Conservation (phyloP, 2,329 filamentous ascomycete species). For the Venturiaceae sp. region DNA sequence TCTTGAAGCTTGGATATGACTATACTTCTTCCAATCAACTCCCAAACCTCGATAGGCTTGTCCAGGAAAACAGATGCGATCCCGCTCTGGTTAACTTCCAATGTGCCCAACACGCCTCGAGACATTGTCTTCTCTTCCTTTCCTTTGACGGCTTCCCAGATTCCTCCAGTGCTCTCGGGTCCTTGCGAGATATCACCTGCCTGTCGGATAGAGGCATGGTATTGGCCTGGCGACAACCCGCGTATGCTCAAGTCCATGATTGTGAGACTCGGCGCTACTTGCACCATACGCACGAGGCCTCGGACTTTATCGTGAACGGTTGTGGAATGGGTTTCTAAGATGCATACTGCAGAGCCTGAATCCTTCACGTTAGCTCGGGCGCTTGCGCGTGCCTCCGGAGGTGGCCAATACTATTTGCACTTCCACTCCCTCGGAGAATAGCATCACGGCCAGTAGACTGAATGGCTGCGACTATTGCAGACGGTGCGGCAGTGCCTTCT, state of each 20-base stretch:
- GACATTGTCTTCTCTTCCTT: constrained; percentile 30
- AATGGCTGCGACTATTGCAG: constrained; percentile 79
- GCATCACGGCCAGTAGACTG: constrained; percentile 87
- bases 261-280: constrained; percentile 69
- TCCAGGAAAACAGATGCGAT: constrained; percentile 74
- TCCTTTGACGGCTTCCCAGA: constrained; percentile 50
- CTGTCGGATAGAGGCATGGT: constrained; percentile 76
- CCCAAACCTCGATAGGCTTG: constrained; percentile 80
- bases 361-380: background rate
- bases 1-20: constrained; percentile 65
- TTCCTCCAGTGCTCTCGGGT: constrained; percentile 68
- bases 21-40: constrained; percentile 89
- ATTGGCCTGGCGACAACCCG: constrained; percentile 70
- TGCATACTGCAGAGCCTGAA: constrained; percentile 76
- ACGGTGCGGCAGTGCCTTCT: constrained; percentile 84
- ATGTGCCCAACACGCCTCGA: constrained; percentile 60
- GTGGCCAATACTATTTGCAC: constrained; percentile 63
- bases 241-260: constrained; percentile 80
- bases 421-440: constrained; percentile 81
- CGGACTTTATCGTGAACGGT: constrained; percentile 59
- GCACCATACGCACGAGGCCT: constrained; percentile 87
- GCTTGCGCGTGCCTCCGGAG: background rate
- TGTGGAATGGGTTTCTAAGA: constrained; percentile 73
- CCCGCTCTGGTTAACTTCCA: constrained; percentile 67
- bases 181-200: constrained; percentile 80